phyloP scores from a whole-genome alignment of 495 filamentous ascomycete genomes.

The Penicillium soppii region DNA sequence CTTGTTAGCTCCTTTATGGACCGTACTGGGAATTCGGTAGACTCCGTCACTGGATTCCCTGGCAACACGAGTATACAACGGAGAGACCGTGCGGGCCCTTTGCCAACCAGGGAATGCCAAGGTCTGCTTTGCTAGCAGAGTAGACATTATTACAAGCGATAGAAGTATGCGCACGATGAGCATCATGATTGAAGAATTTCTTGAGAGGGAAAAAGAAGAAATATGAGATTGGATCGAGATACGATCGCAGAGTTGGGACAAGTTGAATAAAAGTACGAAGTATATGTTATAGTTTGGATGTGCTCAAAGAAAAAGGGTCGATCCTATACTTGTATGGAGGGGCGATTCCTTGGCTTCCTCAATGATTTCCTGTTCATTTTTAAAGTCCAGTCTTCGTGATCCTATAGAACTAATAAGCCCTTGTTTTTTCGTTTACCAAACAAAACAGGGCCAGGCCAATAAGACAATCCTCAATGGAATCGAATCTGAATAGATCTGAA shows the following conservation, averaged over 20 bases:
- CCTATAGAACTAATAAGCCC: neutral
- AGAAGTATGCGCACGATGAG: neutral
- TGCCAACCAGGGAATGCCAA: neutral
- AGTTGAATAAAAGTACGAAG: neutral
- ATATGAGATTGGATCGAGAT: neutral
- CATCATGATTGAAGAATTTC: neutral
- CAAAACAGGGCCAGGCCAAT: no score
- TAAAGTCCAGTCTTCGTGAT: neutral
- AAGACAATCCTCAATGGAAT: no score
- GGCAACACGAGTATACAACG: neutral
- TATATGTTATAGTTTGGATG: neutral
- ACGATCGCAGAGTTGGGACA: neutral
- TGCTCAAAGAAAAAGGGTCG: neutral
- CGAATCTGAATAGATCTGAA: neutral
- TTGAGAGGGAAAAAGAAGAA: neutral
- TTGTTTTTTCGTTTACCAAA: neutral
- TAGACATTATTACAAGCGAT: neutral
- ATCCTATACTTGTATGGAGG: neutral
- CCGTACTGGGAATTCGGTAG: constrained; percentile 14
- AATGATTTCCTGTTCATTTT: neutral
- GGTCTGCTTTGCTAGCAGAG: neutral
- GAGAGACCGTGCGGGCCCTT: neutral
- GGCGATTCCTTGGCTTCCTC: neutral
- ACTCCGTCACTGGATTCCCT: neutral
- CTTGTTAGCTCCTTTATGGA: constrained; percentile 10